Evolutionary conservation across 1,139 yeast genomes (phyloP), one percentile per base, ranked within the genome.

Genomic region (Entelexis paramagnoliae): DNA sequence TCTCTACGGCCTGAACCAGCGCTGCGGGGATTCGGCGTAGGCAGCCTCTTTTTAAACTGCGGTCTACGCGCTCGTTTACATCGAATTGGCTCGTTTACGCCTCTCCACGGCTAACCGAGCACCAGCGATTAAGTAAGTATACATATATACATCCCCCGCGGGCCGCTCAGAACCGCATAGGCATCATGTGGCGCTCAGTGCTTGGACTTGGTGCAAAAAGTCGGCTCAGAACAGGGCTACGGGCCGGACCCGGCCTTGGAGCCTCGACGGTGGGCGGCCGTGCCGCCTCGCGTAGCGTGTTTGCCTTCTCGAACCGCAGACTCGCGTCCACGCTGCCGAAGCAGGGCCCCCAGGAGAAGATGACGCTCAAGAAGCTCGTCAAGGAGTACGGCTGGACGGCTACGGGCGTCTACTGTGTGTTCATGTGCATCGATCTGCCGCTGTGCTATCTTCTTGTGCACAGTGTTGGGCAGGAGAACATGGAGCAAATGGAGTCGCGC

Each of bases 381-480:
- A 81, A 83, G 63, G 83, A 84, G 64, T 91, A 91, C 66, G 99
- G 99, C 0, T 86, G 82, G 71, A 79, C 94, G 8, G 97, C 96
- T 0, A 69, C 91, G 20, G 96, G 87, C 14, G 88, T 91, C 0
- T 91, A 91, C 64, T 63, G 87, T 36, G 82, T 77, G 0, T 66
- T 91, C 19, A 75, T 86, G 2, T 72, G 75, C 28, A 66, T 91
- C 41, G 98, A 91, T 64, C 73, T 86, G 59, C 97, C 97, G 1
- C 59, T 88, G 4, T 86, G 94, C 65, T 91, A 82, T 64, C 61
- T 83, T 20, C 63, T 85, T 46, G 97, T 91, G 14, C 96, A 88
- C 64, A 78, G 89, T 0, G 70, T 83, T 62, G 97, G 98, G 26
- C 84, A 82, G 59, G 96, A 87, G 34, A 75, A 77, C 60, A 84